A percentile compares a stretch with the other conserved stretches of the same genome.
Evolutionary conservation across 148 eudicot genomes (phyloP).

Genomic region (Rhododendron ovatum): DNA sequence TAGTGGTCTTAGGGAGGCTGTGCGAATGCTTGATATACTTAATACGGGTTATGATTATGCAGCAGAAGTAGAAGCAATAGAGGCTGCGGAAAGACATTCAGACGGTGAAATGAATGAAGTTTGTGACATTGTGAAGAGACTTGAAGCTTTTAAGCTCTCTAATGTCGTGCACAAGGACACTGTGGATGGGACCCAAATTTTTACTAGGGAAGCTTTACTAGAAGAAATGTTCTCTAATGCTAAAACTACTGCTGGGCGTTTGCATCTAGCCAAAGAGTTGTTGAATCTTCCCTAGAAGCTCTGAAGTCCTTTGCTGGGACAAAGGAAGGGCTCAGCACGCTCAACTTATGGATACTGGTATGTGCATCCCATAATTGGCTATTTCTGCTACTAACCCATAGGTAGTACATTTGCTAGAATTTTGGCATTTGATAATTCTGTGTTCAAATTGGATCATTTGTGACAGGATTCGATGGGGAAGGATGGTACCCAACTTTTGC

Average conservation of each 20-base stretch:
- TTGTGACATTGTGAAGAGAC: conserved; percentile 72
- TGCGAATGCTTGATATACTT: conserved; percentile 83
- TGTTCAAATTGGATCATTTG: neutral
- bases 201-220: conserved; percentile 51
- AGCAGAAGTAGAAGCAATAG: conserved; percentile 87
- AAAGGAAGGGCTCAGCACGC: conserved; percentile 73
- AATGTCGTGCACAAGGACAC: conserved; percentile 44
- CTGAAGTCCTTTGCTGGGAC: conserved; percentile 93
- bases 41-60: conserved; percentile 71
- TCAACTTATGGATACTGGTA: conserved; percentile 96
- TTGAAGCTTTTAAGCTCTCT: conserved; percentile 67
- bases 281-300: conserved; percentile 71
- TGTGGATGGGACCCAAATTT: conserved; percentile 33
- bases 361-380: conserved; percentile 9
- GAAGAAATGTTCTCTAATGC: conserved; percentile 74
- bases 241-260: conserved; percentile 74
- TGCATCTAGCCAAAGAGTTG: conserved; percentile 86
- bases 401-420: neutral
- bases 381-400: neutral
- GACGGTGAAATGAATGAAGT: conserved; percentile 78
- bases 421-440: neutral
- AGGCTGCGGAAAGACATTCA: conserved; percentile 67
- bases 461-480: conserved; percentile 98
- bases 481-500: conserved; percentile 95
- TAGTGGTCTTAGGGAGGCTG: conserved; percentile 99